Percentiles rank a stretch among this genome's conserved stretches.
These are phyloP conservation scores for Mortierella claussenii DNA, from an alignment of 192 early-diverging fungal species.

Conservation along the genomic window DNA sequence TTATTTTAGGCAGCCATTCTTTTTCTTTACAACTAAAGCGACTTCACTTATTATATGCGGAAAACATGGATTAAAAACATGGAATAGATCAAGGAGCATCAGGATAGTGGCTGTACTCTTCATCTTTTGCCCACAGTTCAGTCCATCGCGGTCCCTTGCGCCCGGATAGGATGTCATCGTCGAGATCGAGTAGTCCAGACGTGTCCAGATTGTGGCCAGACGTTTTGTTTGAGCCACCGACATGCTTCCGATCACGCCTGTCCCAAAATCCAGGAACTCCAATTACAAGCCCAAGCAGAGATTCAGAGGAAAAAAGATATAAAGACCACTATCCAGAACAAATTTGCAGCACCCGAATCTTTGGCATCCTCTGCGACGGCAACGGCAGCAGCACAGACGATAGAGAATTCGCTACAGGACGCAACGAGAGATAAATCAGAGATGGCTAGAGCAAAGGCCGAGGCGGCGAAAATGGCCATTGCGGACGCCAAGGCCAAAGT, in stretches of 20 bases:
- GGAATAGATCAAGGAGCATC: slow-evolving; percentile 31
- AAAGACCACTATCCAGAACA: slow-evolving; percentile 11
- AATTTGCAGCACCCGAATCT: neutral
- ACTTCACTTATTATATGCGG: neutral
- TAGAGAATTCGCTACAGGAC: slow-evolving; percentile 1
- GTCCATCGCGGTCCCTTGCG: slow-evolving; percentile 34
- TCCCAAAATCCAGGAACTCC: slow-evolving; percentile 3
- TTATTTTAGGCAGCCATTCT: neutral
- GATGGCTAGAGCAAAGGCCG: no score
- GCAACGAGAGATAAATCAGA: neutral
- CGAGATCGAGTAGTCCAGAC: slow-evolving; percentile 35
- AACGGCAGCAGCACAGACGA: neutral
- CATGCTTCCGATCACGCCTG: slow-evolving; percentile 31
- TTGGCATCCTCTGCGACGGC: neutral
- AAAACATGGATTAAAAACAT: no score
- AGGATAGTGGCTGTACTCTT: slow-evolving; percentile 8
- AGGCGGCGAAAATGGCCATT: slow-evolving; percentile 26
- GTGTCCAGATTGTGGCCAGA: slow-evolving; percentile 15
- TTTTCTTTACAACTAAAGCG: neutral
- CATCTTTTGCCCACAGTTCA: slow-evolving; percentile 33
- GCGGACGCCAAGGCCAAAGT: slow-evolving; percentile 39
- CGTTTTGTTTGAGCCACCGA: slow-evolving; percentile 40
- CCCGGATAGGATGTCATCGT: neutral
- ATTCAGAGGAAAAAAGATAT: neutral
- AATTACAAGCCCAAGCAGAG: neutral